phyloP scores from a whole-genome alignment of 176 grass and related monocot species.

The Ensete ventricosum region DNA sequence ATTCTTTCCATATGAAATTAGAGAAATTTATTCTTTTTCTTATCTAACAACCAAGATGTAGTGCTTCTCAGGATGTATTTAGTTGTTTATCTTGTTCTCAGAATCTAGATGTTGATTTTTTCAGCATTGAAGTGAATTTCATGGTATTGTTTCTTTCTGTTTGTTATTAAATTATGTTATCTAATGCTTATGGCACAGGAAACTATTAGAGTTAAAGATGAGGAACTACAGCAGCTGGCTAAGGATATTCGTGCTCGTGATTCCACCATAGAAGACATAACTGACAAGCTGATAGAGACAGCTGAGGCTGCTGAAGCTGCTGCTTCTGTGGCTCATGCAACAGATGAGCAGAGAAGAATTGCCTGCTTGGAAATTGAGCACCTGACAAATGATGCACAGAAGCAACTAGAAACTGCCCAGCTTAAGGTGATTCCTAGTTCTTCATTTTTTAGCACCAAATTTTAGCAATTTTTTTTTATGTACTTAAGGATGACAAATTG shows the following conservation, averaged over 20 bases:
- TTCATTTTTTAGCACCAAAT: background rate
- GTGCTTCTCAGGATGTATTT: no score
- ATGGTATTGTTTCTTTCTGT: background rate
- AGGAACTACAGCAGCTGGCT: slow-evolving; percentile 82
- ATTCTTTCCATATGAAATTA: no score
- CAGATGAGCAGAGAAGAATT: slow-evolving; percentile 68
- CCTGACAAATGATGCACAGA: slow-evolving; percentile 55
- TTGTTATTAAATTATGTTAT: background rate
- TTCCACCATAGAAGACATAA: slow-evolving; percentile 75
- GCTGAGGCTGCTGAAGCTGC: slow-evolving; percentile 79
- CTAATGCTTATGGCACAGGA: slow-evolving; percentile 40
- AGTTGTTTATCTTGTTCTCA: no score
- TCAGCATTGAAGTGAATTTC: slow-evolving; percentile 7
- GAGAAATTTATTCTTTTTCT: no score
- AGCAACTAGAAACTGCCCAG: slow-evolving; percentile 51
- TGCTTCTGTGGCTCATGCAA: slow-evolving; percentile 61
- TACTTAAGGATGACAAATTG: background rate
- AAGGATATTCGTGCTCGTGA: slow-evolving; percentile 80
- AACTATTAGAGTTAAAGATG: slow-evolving; percentile 93
- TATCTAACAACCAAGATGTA: no score
- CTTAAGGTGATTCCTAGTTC: slow-evolving; percentile 41
- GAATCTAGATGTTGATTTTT: background rate
- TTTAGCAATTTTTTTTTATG: background rate
- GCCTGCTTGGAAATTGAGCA: slow-evolving; percentile 56
- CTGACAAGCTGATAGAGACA: slow-evolving; percentile 84